phyloP scores from a whole-genome alignment of 148 eudicot species.

The Rhododendron williamsianum region DNA sequence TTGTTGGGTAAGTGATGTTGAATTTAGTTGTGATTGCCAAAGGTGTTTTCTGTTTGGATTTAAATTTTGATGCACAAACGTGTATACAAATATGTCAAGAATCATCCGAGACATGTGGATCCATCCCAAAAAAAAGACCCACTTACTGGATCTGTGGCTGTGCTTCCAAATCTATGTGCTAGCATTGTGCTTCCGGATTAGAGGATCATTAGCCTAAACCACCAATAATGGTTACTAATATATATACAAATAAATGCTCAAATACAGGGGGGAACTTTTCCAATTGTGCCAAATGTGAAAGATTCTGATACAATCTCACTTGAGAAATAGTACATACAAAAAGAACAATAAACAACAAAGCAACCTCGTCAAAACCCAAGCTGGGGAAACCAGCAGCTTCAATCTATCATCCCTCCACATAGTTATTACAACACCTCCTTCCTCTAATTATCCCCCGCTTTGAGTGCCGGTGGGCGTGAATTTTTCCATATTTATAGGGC shows the following conservation, averaged over 20 bases:
- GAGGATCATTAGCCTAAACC: neutral
- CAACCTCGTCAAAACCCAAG: slow-evolving; percentile 1
- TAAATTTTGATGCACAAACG: neutral
- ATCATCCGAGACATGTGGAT: neutral
- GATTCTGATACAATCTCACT: slow-evolving; percentile 1
- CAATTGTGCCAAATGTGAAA: neutral
- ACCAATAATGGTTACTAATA: neutral
- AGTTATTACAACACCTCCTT: slow-evolving; percentile 10
- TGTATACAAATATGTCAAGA: neutral
- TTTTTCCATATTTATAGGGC: neutral
- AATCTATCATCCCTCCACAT: slow-evolving; percentile 1
- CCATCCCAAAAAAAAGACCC: neutral
- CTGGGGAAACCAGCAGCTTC: neutral
- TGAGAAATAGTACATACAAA: neutral
- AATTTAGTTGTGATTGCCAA: too few relatives aligned
- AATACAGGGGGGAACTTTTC: neutral
- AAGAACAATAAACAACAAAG: neutral
- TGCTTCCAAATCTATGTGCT: too few relatives aligned
- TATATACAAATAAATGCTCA: neutral
- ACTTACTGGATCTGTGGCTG: neutral
- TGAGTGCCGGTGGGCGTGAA: neutral
- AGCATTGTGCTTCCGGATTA: too few relatives aligned
- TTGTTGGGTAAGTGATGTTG: too few relatives aligned
- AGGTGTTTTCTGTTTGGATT: too few relatives aligned
- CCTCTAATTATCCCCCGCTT: neutral